Evolutionary conservation across 2,329 filamentous ascomycete species (phyloP).

Genomic region (Hypoxylon rubiginosum): DNA sequence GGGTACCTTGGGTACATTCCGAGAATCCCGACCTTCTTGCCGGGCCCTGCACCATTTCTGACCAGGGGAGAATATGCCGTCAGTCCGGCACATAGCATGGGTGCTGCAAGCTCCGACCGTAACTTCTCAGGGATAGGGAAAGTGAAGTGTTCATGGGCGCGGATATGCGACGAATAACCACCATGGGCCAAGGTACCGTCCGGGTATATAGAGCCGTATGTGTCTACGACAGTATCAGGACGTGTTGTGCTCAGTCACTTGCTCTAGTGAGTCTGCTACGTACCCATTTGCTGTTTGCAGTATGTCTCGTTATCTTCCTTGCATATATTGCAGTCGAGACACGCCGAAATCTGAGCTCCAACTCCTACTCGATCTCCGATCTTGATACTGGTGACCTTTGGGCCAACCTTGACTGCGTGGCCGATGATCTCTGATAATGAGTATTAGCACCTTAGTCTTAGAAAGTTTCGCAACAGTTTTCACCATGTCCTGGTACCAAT

Average conservation of each 20-base stretch:
- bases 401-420: slow-evolving; percentile 57
- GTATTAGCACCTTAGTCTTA: background rate
- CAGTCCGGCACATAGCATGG: slow-evolving; percentile 76
- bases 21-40: slow-evolving; percentile 73
- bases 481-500: background rate
- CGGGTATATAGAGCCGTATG: slow-evolving; percentile 1
- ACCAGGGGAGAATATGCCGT: slow-evolving; percentile 72
- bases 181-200: slow-evolving; percentile 60
- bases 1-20: slow-evolving; percentile 59
- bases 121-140: slow-evolving; percentile 57
- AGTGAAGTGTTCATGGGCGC: slow-evolving; percentile 55
- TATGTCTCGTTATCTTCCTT: slow-evolving; percentile 42
- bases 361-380: slow-evolving; percentile 67
- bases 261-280: background rate
- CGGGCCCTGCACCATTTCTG: slow-evolving; percentile 71
- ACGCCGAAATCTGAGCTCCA: slow-evolving; percentile 61
- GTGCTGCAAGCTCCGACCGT: slow-evolving; percentile 58
- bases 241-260: background rate
- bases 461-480: background rate
- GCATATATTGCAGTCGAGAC: slow-evolving; percentile 45
- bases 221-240: background rate
- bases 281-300: slow-evolving; percentile 24
- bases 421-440: slow-evolving; percentile 60
- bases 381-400: slow-evolving; percentile 54
- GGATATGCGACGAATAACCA: slow-evolving; percentile 53